A percentile compares a stretch with the other conserved stretches of the same genome.
phyloP scores from a whole-genome alignment of 345 rosid genomes.

The Trapa bicornis region DNA sequence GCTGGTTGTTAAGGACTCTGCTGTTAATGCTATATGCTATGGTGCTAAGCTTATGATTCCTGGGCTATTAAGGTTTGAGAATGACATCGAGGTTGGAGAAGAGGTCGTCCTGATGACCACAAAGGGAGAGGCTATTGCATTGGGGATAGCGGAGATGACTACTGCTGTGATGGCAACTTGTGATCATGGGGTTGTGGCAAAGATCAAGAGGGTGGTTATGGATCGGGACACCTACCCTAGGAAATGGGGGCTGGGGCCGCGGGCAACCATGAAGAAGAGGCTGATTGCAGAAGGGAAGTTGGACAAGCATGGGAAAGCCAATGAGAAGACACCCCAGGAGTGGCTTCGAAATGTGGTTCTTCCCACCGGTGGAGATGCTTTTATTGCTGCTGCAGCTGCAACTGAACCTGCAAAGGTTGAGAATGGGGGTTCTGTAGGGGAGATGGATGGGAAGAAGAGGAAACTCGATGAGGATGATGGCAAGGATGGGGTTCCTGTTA shows the following conservation, averaged over 20 bases:
- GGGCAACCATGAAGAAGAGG: slow-evolving; percentile 83
- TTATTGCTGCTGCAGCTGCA: slow-evolving; percentile 52
- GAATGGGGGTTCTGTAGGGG: slow-evolving; percentile 13
- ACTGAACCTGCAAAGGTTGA: slow-evolving; percentile 10
- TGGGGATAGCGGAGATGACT: slow-evolving; percentile 96
- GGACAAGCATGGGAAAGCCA: slow-evolving; percentile 86
- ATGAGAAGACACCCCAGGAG: slow-evolving; percentile 62
- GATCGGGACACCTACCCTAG: slow-evolving; percentile 94
- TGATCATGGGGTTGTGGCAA: slow-evolving; percentile 93
- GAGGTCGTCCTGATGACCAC: slow-evolving; percentile 94
- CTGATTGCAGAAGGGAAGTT: slow-evolving; percentile 65
- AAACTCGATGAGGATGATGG: slow-evolving; percentile 18
- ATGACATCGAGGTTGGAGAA: slow-evolving; percentile 72
- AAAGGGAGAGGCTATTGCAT: slow-evolving; percentile 84
- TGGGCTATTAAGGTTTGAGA: slow-evolving; percentile 75
- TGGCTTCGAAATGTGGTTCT: slow-evolving; percentile 67
- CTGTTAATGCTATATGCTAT: slow-evolving; percentile 89
- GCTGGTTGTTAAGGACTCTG: slow-evolving; percentile 81
- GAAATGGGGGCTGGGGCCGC: slow-evolving; percentile 92
- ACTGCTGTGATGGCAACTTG: slow-evolving; percentile 91
- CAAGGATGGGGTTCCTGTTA: slow-evolving; percentile 34
- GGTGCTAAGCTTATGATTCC: slow-evolving; percentile 97
- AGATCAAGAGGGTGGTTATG: slow-evolving; percentile 96
- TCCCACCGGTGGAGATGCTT: slow-evolving; percentile 64
- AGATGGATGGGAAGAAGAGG: slow-evolving; percentile 28